Evolutionary conservation across 2,329 filamentous ascomycete species (phyloP).

Genomic region (Aphanoascus verrucosus): DNA sequence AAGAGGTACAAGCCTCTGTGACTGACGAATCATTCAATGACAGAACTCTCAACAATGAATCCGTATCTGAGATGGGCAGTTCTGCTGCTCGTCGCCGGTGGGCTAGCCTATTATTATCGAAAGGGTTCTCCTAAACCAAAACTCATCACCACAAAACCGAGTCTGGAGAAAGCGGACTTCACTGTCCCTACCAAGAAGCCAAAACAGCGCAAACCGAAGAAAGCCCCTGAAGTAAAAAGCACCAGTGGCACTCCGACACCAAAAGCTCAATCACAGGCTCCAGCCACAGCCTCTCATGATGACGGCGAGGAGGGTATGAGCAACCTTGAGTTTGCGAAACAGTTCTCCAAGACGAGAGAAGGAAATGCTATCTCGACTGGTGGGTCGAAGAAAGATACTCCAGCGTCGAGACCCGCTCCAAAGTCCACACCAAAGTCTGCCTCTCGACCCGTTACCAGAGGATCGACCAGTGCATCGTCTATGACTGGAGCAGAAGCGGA

Average conservation of each 20-base stretch:
- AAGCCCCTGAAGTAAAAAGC: constrained; percentile 22
- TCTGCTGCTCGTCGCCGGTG: constrained; percentile 32
- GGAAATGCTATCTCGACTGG: constrained; percentile 48
- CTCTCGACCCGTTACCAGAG: constrained; percentile 45
- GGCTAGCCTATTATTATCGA: constrained; percentile 35
- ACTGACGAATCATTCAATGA: neutral
- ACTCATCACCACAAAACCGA: constrained; percentile 20
- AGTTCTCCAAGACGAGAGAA: constrained; percentile 59
- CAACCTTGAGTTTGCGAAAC: constrained; percentile 65
- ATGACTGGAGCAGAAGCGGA: constrained; percentile 65
- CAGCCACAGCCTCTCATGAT: constrained; percentile 18
- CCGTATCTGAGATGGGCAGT: constrained; percentile 37
- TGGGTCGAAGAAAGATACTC: constrained; percentile 41
- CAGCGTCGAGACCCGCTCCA: constrained; percentile 34
- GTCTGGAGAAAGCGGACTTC: constrained; percentile 28
- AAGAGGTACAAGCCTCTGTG: neutral
- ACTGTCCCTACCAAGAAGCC: constrained; percentile 29
- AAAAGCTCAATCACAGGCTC: constrained; percentile 20
- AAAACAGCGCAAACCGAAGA: constrained; percentile 32
- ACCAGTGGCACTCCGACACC: constrained; percentile 20
- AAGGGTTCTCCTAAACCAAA: constrained; percentile 27
- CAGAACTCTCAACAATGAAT: constrained; percentile 28
- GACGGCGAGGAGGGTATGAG: constrained; percentile 50
- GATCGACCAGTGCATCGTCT: constrained; percentile 53
- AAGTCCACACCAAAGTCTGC: constrained; percentile 21